phyloP scores from a whole-genome alignment of 129 eudicot species.

The Oenanthe sinensis region DNA sequence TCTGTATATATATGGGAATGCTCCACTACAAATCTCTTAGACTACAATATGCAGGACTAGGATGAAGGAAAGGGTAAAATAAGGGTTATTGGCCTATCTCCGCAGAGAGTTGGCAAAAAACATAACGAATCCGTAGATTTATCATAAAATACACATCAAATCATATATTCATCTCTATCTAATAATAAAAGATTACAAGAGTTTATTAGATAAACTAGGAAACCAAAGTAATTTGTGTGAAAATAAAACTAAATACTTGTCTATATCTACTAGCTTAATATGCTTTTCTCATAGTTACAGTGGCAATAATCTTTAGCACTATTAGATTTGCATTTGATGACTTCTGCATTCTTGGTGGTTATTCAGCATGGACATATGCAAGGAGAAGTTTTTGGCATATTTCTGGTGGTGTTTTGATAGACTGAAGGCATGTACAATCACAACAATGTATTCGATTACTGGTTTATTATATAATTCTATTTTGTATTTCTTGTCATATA shows the following conservation, averaged over 20 bases:
- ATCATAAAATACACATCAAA: too few species aligned
- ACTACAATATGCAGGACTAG: too few species aligned
- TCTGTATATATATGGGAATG: background rate
- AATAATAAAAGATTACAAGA: too few species aligned
- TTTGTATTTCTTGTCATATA: background rate
- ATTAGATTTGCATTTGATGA: background rate
- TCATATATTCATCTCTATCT: too few species aligned
- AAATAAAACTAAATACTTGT: too few species aligned
- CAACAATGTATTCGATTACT: conserved; percentile 9
- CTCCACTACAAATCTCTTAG: too few species aligned
- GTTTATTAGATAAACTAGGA: too few species aligned
- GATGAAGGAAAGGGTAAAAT: too few species aligned
- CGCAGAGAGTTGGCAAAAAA: too few species aligned
- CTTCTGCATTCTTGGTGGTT: conserved; percentile 13
- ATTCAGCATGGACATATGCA: conserved; percentile 64
- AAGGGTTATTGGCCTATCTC: too few species aligned
- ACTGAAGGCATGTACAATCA: conserved; percentile 55
- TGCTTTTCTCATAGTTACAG: background rate
- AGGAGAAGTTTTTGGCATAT: conserved; percentile 82
- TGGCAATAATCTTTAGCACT: background rate
- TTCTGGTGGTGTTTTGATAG: conserved; percentile 97
- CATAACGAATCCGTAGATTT: too few species aligned
- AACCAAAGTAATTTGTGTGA: too few species aligned
- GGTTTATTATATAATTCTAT: conserved; percentile 16
- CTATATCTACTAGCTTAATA: background rate